A percentile compares a stretch with the other conserved stretches of the same genome.
Evolutionary conservation across 2,329 filamentous ascomycete genomes (phyloP).

Genomic region (Cladophialophora yegresii): DNA sequence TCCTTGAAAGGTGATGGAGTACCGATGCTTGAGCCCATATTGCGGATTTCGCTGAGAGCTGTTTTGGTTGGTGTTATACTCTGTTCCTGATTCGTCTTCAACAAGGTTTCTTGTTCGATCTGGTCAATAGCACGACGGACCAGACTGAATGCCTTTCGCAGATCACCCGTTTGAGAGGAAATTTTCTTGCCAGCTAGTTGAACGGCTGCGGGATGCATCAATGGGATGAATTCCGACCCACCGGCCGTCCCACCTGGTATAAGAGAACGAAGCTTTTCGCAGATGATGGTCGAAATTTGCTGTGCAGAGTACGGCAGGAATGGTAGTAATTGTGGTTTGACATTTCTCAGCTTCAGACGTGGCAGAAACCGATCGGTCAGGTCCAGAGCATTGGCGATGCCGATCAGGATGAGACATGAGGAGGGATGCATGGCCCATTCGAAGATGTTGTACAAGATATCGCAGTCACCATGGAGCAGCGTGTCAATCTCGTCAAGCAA

Average conservation of each 20-base stretch:
- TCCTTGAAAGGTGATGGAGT: slow-evolving; percentile 54
- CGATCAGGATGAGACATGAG: slow-evolving; percentile 79
- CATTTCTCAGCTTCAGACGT: slow-evolving; percentile 84
- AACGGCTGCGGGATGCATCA: slow-evolving; percentile 90
- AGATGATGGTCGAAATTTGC: slow-evolving; percentile 87
- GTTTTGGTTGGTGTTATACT: slow-evolving; percentile 68
- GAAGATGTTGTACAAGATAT: slow-evolving; percentile 89
- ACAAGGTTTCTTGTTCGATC: slow-evolving; percentile 80
- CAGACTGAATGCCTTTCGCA: slow-evolving; percentile 94
- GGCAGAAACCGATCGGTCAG: slow-evolving; percentile 93
- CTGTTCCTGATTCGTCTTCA: slow-evolving; percentile 59
- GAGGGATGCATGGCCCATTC: slow-evolving; percentile 87
- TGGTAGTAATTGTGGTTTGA: slow-evolving; percentile 85
- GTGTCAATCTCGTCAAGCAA: slow-evolving; percentile 95
- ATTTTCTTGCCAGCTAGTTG: slow-evolving; percentile 94
- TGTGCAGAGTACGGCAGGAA: slow-evolving; percentile 88
- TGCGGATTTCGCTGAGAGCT: slow-evolving; percentile 78
- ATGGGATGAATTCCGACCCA: slow-evolving; percentile 69
- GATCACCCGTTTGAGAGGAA: slow-evolving; percentile 86
- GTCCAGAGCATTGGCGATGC: slow-evolving; percentile 94
- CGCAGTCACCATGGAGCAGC: slow-evolving; percentile 82
- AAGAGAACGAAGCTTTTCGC: slow-evolving; percentile 74
- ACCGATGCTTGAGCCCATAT: slow-evolving; percentile 43
- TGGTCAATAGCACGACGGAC: slow-evolving; percentile 86
- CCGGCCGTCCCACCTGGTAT: slow-evolving; percentile 57